A percentile compares a stretch with the other conserved stretches of the same genome.
phyloP scores from a whole-genome alignment of 306 rosid genomes.

The Cyamopsis tetragonoloba region DNA sequence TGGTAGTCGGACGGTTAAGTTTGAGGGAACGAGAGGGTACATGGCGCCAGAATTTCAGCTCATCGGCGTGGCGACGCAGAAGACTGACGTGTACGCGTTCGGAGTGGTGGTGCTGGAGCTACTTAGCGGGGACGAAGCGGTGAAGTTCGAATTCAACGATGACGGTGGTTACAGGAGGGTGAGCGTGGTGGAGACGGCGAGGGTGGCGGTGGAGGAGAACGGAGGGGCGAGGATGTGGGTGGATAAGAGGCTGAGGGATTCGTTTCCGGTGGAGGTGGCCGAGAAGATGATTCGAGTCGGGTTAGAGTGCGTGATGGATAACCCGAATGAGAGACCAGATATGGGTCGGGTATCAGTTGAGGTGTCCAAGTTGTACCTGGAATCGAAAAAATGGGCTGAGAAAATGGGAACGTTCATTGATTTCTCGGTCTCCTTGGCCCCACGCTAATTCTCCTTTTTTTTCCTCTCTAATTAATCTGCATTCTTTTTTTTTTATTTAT shows the following conservation, averaged over 20 bases:
- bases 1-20: conserved; percentile 37
- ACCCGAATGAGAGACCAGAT: conserved; percentile 68
- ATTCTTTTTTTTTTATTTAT: neutral
- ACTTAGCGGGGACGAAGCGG: conserved; percentile 69
- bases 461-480: neutral
- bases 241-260: conserved; percentile 70
- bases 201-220: conserved; percentile 36
- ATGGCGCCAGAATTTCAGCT: conserved; percentile 81
- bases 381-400: conserved; percentile 66
- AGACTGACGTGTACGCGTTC: conserved; percentile 81
- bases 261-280: conserved; percentile 77
- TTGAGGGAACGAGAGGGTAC: conserved; percentile 88
- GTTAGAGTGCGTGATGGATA: conserved; percentile 55
- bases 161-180: conserved; percentile 49
- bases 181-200: conserved; percentile 76
- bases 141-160: conserved; percentile 41
- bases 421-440: conserved; percentile 61
- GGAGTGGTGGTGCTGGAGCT: conserved; percentile 87
- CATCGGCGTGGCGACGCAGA: conserved; percentile 63
- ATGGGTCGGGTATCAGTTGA: conserved; percentile 58
- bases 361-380: conserved; percentile 70
- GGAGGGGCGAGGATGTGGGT: conserved; percentile 71
- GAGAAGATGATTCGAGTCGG: conserved; percentile 67
- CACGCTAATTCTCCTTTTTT: conserved; percentile 35
- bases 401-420: conserved; percentile 45